Conservation (phyloP, 129 eudicot species). For the Cynara cardunculus region DNA sequence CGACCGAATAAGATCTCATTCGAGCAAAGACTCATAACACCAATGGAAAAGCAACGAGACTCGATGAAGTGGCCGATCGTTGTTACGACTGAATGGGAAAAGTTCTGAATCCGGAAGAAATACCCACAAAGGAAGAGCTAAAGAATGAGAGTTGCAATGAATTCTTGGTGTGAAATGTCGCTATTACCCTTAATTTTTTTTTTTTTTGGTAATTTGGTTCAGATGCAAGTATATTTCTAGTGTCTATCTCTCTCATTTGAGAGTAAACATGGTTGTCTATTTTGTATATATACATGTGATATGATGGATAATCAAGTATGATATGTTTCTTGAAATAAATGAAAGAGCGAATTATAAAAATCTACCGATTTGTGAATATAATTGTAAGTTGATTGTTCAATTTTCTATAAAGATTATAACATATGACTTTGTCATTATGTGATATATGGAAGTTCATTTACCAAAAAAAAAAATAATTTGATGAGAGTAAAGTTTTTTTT, state of each 20-base stretch:
- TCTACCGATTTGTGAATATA: neutral
- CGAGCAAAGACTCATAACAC: slow-evolving; percentile 25
- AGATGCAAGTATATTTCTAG: neutral
- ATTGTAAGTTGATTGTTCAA: neutral
- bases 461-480: too few species aligned
- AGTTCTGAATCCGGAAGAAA: slow-evolving; percentile 36
- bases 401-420: too few species aligned
- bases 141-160: slow-evolving; percentile 15
- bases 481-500: too few species aligned
- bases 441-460: too few species aligned
- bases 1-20: slow-evolving; percentile 25
- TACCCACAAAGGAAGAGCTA: slow-evolving; percentile 12
- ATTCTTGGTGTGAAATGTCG: neutral
- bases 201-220: neutral
- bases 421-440: too few species aligned
- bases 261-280: neutral
- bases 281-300: slow-evolving; percentile 20
- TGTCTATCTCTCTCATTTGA: slow-evolving; percentile 19
- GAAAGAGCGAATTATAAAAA: neutral
- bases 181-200: slow-evolving; percentile 1
- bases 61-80: slow-evolving; percentile 50
- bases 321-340: neutral
- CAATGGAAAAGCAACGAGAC: slow-evolving; percentile 32
- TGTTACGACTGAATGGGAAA: slow-evolving; percentile 72
- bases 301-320: slow-evolving; percentile 14